Base-by-base conservation (phyloP, 345 rosid genomes). In the Lepidium sativum region DNA sequence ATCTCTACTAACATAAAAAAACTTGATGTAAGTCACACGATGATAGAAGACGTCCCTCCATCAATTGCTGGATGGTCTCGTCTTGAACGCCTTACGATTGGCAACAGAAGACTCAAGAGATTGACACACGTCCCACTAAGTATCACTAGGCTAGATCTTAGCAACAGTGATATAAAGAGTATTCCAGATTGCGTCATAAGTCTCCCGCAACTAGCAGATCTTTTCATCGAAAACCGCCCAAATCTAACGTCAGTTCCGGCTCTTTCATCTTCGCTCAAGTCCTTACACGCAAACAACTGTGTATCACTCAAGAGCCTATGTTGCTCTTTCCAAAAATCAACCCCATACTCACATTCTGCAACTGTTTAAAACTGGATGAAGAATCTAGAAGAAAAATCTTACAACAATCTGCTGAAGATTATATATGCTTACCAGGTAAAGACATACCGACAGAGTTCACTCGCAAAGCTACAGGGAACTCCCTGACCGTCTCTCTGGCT, bases 91-190 rank as follows among this genome's bases (percentile, higher is more conserved):
- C 56, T 62, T 62, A 0, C 4, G 0, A 66, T 66, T 21, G 27
- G 63, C 18, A 66, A 37, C 53, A 42, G 2, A 38, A 57, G 44
- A 17, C 71, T 67, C n/a, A 17, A 16, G 38, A 57, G 39, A 48
- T 67, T 59, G 38, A 44, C 69, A 34, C 54, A 44, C 16, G 55
- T 8, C 38, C 71, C 63, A 0, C 10, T 2, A 44, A 23, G 38
- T 55, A 6, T 67, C 16, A 65, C 21, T 13, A 0, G 0, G 39
- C 60, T 65, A 29, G 9, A 13, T 29, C 42, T 65, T 8, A 31
- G 10, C 3, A 16, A 29, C 1, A 64, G 51, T 40, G 31, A 17
- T 40, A 51, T 64, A 52, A 4, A 16, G 41, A 45, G 3, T 18
- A 34, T 67, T 55, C 69, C 69, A 51, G 60, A 64, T 17, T 51